These are phyloP conservation scores for Lactifluus rugatus DNA, from an alignment of 768 basidiomycete species.

Conservation along the genomic window DNA sequence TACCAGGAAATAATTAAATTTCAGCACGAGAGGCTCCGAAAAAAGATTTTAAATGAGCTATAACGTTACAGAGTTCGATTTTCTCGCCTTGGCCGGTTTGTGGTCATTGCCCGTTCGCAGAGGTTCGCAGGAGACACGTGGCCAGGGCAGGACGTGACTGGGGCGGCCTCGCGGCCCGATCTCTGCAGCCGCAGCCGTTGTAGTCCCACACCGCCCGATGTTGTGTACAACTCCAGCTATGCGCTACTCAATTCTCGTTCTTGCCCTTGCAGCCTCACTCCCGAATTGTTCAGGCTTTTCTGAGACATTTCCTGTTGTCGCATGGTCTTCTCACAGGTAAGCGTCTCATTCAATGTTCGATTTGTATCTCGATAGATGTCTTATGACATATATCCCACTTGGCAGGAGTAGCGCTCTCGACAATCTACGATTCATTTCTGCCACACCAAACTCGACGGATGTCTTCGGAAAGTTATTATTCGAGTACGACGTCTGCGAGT, in stretches of 20 bases:
- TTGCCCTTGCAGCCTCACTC: conserved; percentile 37
- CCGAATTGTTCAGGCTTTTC: conserved; percentile 47
- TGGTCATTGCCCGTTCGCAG: too few species aligned
- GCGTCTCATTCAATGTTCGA: not conserved
- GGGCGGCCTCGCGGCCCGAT: not conserved
- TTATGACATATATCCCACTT: not conserved
- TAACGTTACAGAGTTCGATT: too few species aligned
- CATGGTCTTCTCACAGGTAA: conserved; percentile 66
- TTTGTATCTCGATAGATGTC: too few species aligned
- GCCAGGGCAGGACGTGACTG: too few species aligned
- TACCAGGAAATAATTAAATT: too few species aligned
- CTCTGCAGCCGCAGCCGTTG: too few species aligned
- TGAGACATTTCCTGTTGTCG: conserved; percentile 53
- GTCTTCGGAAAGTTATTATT: conserved; percentile 38
- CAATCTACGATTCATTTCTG: conserved; percentile 1
- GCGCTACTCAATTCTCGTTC: conserved; percentile 34
- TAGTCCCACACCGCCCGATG: not conserved
- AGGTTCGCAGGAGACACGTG: too few species aligned
- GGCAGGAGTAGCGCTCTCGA: conserved; percentile 42
- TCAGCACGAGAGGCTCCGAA: too few species aligned
- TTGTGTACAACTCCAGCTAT: conserved; percentile 29
- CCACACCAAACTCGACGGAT: conserved; percentile 13
- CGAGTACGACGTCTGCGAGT: conserved; percentile 43
- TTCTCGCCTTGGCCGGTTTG: too few species aligned
- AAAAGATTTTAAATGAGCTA: too few species aligned